Evolutionary conservation across 2,329 filamentous ascomycete species (phyloP), one percentile per base, ranked within the genome.

Genomic region (Canariomyces notabilis): DNA sequence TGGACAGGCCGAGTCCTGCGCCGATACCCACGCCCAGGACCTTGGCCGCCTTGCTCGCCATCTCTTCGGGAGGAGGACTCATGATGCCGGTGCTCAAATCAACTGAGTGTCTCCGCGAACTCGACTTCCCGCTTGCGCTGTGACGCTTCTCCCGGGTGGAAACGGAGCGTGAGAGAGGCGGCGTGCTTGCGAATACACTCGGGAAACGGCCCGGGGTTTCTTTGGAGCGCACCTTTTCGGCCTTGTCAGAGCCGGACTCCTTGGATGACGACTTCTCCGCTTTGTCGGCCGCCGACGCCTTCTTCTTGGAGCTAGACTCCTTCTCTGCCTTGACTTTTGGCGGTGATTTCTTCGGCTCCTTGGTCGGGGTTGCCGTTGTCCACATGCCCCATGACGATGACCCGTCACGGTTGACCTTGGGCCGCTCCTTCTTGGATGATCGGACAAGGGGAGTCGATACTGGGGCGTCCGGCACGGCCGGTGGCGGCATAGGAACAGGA

Each of bases 11-110:
- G 7, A 53, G 20, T 3, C 47, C 54, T 5, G 46, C 39, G 8
- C 71, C 54, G 20, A 51, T 48, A 6, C 59, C 71, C 19, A 77
- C 56, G 70, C 89, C 80, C 2, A 93, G 80, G 42, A 91, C 67
- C 65, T 83, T 89, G 23, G 87, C 87, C 21, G 87, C 88, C 65
- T 94, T 95, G 37, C 80, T 76, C 6, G 83, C 76, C 60, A 88
- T 76, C 42, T 79, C 77, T 22, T 89, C 87, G 2, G 84, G 80
- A 7, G 87, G 85, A 3, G 87, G 86, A 16, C 86, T 87, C 37
- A 79, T 74, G 50, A 90, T 70, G 6, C 81, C 85, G 52, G 73
- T 73, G 21, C 71, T 72, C 51, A 82, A 76, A 43, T 88, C 85
- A 14, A 85, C 66, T 1, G 87, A 85, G 51, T 82, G 75, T 31